Percentiles rank a stretch among this genome's conserved stretches.
These are phyloP conservation scores for Grosmannia serpens DNA, from an alignment of 2,329 filamentous ascomycete genomes.

Conservation along the genomic window DNA sequence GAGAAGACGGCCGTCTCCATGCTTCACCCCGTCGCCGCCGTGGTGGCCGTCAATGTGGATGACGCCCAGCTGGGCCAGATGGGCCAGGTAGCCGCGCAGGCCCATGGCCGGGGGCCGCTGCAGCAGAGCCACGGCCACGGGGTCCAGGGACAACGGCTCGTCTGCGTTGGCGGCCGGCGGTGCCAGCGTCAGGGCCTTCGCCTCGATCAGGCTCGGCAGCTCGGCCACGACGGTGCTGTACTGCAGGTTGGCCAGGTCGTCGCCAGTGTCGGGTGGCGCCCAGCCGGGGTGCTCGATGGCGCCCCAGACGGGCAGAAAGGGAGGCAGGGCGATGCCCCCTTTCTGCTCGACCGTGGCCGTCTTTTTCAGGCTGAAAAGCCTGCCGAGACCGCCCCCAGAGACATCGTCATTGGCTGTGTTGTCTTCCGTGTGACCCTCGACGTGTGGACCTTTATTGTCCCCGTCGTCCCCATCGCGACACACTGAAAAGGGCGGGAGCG, in stretches of 20 bases:
- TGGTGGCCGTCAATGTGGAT: slow-evolving; percentile 21
- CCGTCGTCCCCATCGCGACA: neutral
- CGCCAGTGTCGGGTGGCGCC: slow-evolving; percentile 57
- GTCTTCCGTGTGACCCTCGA: no score
- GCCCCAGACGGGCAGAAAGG: slow-evolving; percentile 57
- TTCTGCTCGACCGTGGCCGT: slow-evolving; percentile 12
- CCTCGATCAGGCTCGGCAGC: slow-evolving; percentile 82
- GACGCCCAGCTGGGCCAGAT: slow-evolving; percentile 58
- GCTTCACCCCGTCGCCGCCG: neutral
- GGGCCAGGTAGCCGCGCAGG: slow-evolving; percentile 65
- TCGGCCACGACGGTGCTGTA: slow-evolving; percentile 74
- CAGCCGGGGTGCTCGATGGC: slow-evolving; percentile 79
- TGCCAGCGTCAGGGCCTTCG: slow-evolving; percentile 78
- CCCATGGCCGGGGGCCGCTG: slow-evolving; percentile 61
- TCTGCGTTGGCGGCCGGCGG: slow-evolving; percentile 36
- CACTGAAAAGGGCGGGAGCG: neutral
- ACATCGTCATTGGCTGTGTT: neutral
- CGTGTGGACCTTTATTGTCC: no score
- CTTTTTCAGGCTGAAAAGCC: slow-evolving; percentile 3
- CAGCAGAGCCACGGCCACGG: slow-evolving; percentile 57
- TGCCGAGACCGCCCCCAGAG: neutral
- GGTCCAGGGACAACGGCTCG: slow-evolving; percentile 41
- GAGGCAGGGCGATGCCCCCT: slow-evolving; percentile 36
- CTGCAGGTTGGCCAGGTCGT: slow-evolving; percentile 62
- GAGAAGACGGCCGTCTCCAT: neutral